These are phyloP conservation scores for Microsporum canis DNA, from an alignment of 2,329 filamentous ascomycete species.

Conservation along the genomic window DNA sequence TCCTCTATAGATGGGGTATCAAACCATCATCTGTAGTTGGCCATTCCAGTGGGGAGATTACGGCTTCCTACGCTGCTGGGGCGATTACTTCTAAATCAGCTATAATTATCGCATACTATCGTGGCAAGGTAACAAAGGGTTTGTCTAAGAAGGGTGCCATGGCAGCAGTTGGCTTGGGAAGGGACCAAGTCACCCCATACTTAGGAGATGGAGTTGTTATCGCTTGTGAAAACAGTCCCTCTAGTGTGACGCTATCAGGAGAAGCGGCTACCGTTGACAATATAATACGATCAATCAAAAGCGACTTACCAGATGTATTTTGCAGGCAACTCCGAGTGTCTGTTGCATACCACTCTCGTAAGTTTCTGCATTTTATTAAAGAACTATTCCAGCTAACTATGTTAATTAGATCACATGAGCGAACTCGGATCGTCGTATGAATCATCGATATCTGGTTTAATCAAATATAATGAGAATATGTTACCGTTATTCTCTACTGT, in stretches of 20 bases:
- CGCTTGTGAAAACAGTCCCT: not conserved
- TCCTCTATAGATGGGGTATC: constrained; percentile 14
- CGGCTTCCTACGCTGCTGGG: constrained; percentile 18
- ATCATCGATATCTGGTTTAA: not conserved
- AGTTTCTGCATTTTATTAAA: not conserved
- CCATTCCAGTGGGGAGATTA: constrained; percentile 22
- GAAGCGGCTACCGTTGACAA: constrained; percentile 27
- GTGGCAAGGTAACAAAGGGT: constrained; percentile 12
- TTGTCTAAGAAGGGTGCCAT: not conserved
- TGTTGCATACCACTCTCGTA: constrained; percentile 22
- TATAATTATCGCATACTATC: constrained; percentile 16
- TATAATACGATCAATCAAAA: constrained; percentile 18
- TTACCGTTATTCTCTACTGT: constrained; percentile 18
- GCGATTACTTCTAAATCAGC: constrained; percentile 14
- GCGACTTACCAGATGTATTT: constrained; percentile 14
- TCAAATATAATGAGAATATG: not conserved
- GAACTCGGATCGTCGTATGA: constrained; percentile 12
- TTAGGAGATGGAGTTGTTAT: not conserved
- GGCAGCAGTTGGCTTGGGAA: not conserved
- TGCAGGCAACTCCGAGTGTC: constrained; percentile 15
- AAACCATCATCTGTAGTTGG: constrained; percentile 16
- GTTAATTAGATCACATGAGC: constrained; percentile 14
- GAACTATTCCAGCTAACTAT: not conserved
- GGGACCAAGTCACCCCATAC: not conserved
- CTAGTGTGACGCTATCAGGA: constrained; percentile 19